Evolutionary conservation across 441 rosid genomes (phyloP), one percentile per base, ranked within the genome.

Genomic region (Populus hybrid): DNA sequence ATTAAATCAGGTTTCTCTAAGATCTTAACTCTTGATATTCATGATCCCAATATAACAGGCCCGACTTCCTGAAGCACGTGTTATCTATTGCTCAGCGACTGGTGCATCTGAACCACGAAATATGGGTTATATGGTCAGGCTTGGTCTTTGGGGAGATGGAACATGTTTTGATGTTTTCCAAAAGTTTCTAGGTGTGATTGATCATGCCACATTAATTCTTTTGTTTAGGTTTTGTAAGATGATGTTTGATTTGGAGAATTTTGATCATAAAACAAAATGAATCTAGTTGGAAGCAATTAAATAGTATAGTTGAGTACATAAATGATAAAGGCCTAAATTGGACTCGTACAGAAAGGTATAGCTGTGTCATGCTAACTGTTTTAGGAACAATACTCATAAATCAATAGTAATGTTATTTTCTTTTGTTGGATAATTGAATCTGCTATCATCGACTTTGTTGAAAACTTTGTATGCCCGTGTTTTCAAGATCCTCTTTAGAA

Each of bases 81-180:
- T 94, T 78, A 81, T 96, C 82, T 94, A 96, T 88, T 96, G 99
- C 91, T 96, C 99, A 69, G 99, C 99, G 77, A 96, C 99, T 88
- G 98, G 99, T 83, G 99, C 99, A 83, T 96, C 99, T 78, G 99
- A 96, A 85, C 98, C 99, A 72, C 95, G 99, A 78, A 96, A 96
- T 85, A 83, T 96, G 98, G 99, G 98, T 74, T 96, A 96, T 84
- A 96, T 96, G 99, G 97, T 94, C 86, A 91, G 98, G 87, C 97
- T 96, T 87, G 98, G 99, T 80, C 98, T 96, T 69, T 96, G 99
- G 99, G 99, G 99, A 79, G 88, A n/a, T n/a, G n/a, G n/a, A n/a
- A n/a, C n/a, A n/a, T n/a, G n/a, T n/a, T n/a, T n/a, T n/a, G n/a
- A n/a, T n/a, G n/a, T n/a, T n/a, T 96, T 96, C 83, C 95, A 79